Percentiles rank a stretch among this genome's conserved stretches.
These are phyloP conservation scores for Cenococcum geophilum DNA, from an alignment of 495 filamentous ascomycete species.

Conservation along the genomic window DNA sequence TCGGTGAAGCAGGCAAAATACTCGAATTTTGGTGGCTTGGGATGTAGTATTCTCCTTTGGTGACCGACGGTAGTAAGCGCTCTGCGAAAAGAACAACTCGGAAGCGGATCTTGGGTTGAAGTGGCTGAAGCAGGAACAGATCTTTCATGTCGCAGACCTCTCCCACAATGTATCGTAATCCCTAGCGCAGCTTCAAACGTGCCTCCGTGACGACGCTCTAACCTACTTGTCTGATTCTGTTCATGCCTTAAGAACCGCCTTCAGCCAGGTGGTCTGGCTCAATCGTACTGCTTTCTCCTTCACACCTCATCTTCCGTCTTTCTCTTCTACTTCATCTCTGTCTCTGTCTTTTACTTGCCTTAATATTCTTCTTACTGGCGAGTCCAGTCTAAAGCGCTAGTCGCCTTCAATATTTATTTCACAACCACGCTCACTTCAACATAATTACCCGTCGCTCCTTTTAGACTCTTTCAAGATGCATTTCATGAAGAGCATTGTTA, in stretches of 20 bases:
- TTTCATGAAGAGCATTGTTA: slow-evolving; percentile 24
- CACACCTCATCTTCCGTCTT: slow-evolving; percentile 17
- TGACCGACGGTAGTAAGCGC: not conserved
- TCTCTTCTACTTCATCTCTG: slow-evolving; percentile 23
- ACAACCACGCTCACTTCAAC: slow-evolving; percentile 8
- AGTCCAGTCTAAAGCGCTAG: slow-evolving; percentile 34
- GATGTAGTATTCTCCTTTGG: too few species aligned
- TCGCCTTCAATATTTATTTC: slow-evolving; percentile 16
- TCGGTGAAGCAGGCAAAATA: too few species aligned
- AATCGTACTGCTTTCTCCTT: slow-evolving; percentile 18
- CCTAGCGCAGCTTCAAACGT: slow-evolving; percentile 13
- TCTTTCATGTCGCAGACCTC: slow-evolving; percentile 31
- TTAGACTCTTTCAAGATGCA: slow-evolving; percentile 27
- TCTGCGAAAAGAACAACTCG: not conserved
- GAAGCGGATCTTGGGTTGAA: slow-evolving; percentile 3
- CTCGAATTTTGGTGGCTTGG: too few species aligned
- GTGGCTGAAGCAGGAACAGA: slow-evolving; percentile 32
- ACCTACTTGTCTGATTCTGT: slow-evolving; percentile 18
- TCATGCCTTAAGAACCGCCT: slow-evolving; percentile 32
- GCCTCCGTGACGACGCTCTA: slow-evolving; percentile 24
- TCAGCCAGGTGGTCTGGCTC: slow-evolving; percentile 23
- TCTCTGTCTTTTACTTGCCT: slow-evolving; percentile 29
- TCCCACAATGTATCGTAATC: slow-evolving; percentile 23
- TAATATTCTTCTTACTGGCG: slow-evolving; percentile 27
- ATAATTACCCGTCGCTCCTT: slow-evolving; percentile 28